phyloP scores from a whole-genome alignment of 176 grass and related monocot genomes.

The Bolboschoenus planiculmis region DNA sequence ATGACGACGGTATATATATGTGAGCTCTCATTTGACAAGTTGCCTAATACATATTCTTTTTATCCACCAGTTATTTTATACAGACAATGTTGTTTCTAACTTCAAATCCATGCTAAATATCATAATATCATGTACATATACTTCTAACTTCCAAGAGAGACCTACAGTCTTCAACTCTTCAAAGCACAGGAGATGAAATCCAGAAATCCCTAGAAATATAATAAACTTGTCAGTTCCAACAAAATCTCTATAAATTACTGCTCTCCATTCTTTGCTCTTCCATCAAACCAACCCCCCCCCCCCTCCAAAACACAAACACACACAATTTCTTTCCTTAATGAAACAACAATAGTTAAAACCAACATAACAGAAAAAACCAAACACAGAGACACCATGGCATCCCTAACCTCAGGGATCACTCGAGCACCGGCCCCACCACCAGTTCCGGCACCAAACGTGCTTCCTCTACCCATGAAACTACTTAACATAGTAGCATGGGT shows the following conservation, averaged over 20 bases:
- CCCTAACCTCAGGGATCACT: neutral
- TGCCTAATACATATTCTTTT: too few relatives aligned
- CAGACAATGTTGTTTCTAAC: neutral
- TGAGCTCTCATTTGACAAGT: too few relatives aligned
- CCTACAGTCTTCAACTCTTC: neutral
- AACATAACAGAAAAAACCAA: neutral
- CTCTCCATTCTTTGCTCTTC: neutral
- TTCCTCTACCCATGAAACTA: conserved; percentile 12
- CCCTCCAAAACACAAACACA: neutral
- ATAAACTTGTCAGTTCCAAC: neutral
- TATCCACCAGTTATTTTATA: too few relatives aligned
- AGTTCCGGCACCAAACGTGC: neutral
- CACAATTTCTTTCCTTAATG: neutral
- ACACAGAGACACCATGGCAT: neutral
- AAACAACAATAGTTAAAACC: neutral
- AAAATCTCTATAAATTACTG: neutral
- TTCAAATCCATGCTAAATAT: neutral
- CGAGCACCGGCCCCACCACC: neutral
- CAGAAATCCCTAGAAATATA: neutral
- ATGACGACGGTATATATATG: too few relatives aligned
- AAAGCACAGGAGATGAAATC: neutral
- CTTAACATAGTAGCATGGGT: conserved; percentile 14
- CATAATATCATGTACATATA: neutral
- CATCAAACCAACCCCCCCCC: neutral
- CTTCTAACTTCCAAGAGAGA: neutral